phyloP scores from a whole-genome alignment of 352 stramenopile genomes.

The Pythium aristosporum region DNA sequence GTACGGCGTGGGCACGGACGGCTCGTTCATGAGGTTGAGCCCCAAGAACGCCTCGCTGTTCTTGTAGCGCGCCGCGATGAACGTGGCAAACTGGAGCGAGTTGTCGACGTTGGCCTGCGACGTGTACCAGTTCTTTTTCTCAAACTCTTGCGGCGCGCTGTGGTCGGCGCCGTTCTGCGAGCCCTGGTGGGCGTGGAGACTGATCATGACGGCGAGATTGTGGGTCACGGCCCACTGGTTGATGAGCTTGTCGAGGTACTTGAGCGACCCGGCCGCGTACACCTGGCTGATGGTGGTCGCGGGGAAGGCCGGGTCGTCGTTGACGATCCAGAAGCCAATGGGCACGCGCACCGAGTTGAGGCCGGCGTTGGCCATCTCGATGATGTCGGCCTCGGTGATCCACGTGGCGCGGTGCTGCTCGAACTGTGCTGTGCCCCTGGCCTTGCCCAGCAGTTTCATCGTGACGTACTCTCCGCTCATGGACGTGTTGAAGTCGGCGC shows the following conservation, averaged over 20 bases:
- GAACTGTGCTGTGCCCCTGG: constrained; percentile 33
- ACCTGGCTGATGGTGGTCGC: constrained; percentile 3
- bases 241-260: constrained; percentile 56
- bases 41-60: constrained; percentile 48
- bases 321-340: constrained; percentile 59
- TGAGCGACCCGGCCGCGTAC: constrained; percentile 28
- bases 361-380: constrained; percentile 33
- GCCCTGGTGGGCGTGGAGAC: constrained; percentile 50
- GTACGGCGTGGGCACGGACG: constrained; percentile 20
- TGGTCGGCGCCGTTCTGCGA: constrained; percentile 66
- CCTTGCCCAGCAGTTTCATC: constrained; percentile 21
- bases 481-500: background rate
- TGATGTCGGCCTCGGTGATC: constrained; percentile 54
- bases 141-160: constrained; percentile 28
- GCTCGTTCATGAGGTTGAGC: constrained; percentile 60
- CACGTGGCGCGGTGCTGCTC: constrained; percentile 51
- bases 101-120: constrained; percentile 33
- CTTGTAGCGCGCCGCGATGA: constrained; percentile 47
- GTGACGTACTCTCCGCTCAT: constrained; percentile 15
- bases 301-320: constrained; percentile 16
- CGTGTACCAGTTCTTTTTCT: constrained; percentile 27
- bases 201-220: constrained; percentile 59
- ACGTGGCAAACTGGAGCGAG: constrained; percentile 40
- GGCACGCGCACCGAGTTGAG: constrained; percentile 36
- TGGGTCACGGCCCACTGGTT: constrained; percentile 47